phyloP scores from a whole-genome alignment of 2,329 filamentous ascomycete genomes.

The Trichoderma koningiopsis region DNA sequence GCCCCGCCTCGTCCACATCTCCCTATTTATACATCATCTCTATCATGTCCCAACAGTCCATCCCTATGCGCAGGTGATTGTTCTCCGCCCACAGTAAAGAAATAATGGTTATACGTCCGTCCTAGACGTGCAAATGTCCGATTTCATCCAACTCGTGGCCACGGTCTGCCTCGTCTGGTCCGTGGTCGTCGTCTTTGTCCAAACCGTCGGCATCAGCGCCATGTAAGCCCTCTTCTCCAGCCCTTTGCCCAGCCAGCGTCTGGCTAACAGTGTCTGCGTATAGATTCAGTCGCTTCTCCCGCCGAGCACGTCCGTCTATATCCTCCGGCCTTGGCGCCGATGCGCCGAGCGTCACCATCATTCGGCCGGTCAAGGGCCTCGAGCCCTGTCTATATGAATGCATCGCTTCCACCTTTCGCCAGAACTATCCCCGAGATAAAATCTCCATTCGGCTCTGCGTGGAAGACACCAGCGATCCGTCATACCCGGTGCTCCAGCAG shows the following conservation, averaged over 20 bases:
- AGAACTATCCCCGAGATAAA: constrained; percentile 76
- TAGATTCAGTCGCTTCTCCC: constrained; percentile 58
- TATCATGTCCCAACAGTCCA: constrained; percentile 5
- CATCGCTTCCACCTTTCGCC: constrained; percentile 80
- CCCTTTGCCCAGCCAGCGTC: background rate
- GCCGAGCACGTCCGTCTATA: constrained; percentile 50
- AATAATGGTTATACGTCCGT: constrained; percentile 24
- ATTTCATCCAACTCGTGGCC: constrained; percentile 45
- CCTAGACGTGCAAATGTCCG: constrained; percentile 33
- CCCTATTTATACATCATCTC: background rate
- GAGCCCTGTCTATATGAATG: constrained; percentile 92
- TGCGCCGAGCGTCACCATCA: constrained; percentile 82
- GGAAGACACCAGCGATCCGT: constrained; percentile 71
- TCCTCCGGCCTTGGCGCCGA: constrained; percentile 53
- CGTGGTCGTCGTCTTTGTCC: constrained; percentile 53
- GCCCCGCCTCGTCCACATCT: background rate
- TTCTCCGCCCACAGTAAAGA: background rate
- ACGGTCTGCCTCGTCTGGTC: constrained; percentile 56
- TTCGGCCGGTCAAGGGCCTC: constrained; percentile 90
- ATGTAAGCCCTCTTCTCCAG: constrained; percentile 47
- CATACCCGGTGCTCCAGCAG: constrained; percentile 71
- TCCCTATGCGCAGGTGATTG: constrained; percentile 8
- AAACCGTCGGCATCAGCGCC: constrained; percentile 57
- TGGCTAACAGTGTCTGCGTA: constrained; percentile 2
- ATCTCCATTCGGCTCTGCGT: constrained; percentile 84